A percentile compares a stretch with the other conserved stretches of the same genome.
phyloP scores from a whole-genome alignment of 2,329 filamentous ascomycete genomes.

The Aspergillus persii region DNA sequence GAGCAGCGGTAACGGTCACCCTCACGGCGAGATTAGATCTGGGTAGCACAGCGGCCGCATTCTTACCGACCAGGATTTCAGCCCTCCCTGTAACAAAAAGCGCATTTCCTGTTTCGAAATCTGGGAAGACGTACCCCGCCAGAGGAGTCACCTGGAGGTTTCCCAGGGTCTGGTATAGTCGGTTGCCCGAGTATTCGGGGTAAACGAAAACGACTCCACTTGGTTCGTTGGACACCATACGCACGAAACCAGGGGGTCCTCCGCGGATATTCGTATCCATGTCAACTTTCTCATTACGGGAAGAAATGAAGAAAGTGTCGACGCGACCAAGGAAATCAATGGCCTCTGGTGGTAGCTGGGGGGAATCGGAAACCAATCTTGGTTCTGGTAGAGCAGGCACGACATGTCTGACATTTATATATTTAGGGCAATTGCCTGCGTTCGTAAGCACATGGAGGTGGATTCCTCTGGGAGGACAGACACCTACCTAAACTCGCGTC shows the following conservation, averaged over 20 bases:
- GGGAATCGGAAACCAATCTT: conserved; percentile 47
- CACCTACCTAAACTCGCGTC: conserved; percentile 63
- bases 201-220: conserved; percentile 60
- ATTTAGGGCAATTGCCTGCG: conserved; percentile 79
- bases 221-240: conserved; percentile 59
- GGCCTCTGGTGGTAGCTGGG: conserved; percentile 54
- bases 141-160: conserved; percentile 67
- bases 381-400: conserved; percentile 55
- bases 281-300: conserved; percentile 56
- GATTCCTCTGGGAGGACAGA: not conserved
- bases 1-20: conserved; percentile 60
- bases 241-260: conserved; percentile 70
- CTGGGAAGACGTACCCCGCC: conserved; percentile 69
- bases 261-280: conserved; percentile 88
- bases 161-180: conserved; percentile 78
- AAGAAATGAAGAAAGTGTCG: conserved; percentile 78
- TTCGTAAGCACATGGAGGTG: conserved; percentile 3
- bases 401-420: conserved; percentile 72
- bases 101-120: conserved; percentile 69
- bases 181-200: conserved; percentile 82
- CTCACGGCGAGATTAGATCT: conserved; percentile 71
- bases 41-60: conserved; percentile 62
- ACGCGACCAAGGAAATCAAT: conserved; percentile 59
- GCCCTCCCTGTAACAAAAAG: conserved; percentile 72
- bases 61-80: conserved; percentile 62